These are phyloP conservation scores for Sarocladium brachiariae DNA, from an alignment of 2,329 filamentous ascomycete genomes.

Conservation along the genomic window DNA sequence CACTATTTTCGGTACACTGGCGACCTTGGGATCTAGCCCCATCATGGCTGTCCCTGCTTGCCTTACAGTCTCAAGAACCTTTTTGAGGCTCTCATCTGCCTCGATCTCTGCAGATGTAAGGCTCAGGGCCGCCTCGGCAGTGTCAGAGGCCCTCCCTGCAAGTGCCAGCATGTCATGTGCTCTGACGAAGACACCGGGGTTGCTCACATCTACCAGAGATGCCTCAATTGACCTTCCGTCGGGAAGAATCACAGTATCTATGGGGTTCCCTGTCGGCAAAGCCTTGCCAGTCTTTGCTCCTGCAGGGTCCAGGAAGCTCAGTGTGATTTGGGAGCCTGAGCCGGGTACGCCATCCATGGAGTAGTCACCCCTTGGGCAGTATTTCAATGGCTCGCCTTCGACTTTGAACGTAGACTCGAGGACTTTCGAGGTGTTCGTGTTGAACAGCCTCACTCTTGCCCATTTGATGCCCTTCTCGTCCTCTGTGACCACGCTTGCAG, in stretches of 20 bases:
- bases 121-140: slow-evolving; percentile 33
- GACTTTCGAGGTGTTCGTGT: slow-evolving; percentile 65
- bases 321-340: slow-evolving; percentile 43
- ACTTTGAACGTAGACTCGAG: slow-evolving; percentile 53
- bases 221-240: slow-evolving; percentile 33
- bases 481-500: slow-evolving; percentile 11
- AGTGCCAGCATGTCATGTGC: slow-evolving; percentile 34
- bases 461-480: slow-evolving; percentile 22
- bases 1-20: slow-evolving; percentile 57
- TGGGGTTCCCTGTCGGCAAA: slow-evolving; percentile 42
- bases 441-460: slow-evolving; percentile 53
- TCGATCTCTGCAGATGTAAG: slow-evolving; percentile 50
- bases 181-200: slow-evolving; percentile 56
- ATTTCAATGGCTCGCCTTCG: slow-evolving; percentile 22
- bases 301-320: slow-evolving; percentile 53
- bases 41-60: slow-evolving; percentile 51
- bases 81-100: slow-evolving; percentile 32
- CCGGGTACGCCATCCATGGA: slow-evolving; percentile 56
- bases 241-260: slow-evolving; percentile 39
- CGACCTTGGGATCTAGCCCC: slow-evolving; percentile 43
- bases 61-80: slow-evolving; percentile 48
- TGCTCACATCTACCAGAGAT: slow-evolving; percentile 57
- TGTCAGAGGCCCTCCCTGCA: neutral
- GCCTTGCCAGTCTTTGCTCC: slow-evolving; percentile 54
- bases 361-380: slow-evolving; percentile 46